Percentiles rank a stretch among this genome's conserved stretches.
These are phyloP conservation scores for Spergularia bocconei DNA, from an alignment of 148 eudicot species.

Conservation along the genomic window DNA sequence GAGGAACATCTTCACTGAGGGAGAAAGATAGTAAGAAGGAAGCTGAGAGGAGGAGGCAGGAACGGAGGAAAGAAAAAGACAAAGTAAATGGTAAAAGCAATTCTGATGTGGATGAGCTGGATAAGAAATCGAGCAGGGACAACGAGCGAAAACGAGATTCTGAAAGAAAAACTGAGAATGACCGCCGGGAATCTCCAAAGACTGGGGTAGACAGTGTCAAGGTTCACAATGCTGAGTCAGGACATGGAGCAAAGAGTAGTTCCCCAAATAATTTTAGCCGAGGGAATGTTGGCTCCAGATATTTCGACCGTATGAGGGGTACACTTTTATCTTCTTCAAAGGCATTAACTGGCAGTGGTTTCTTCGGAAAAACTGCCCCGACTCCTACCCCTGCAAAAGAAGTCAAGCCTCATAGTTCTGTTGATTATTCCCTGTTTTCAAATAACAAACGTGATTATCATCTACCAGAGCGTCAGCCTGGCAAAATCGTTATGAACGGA, in stretches of 20 bases:
- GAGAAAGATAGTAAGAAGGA: conserved; percentile 71
- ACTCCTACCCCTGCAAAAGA: conserved; percentile 51
- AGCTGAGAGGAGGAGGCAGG: conserved; percentile 74
- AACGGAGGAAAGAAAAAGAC: conserved; percentile 78
- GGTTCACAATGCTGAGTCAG: conserved; percentile 39
- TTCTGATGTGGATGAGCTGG: conserved; percentile 87
- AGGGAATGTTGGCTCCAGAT: conserved; percentile 76
- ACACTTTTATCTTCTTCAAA: conserved; percentile 80
- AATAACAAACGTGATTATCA: conserved; percentile 50
- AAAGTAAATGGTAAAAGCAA: conserved; percentile 90
- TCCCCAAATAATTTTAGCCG: conserved; percentile 44
- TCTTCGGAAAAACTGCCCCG: conserved; percentile 65
- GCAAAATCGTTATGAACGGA: conserved; percentile 41
- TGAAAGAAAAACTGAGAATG: conserved; percentile 59
- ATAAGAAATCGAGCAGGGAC: conserved; percentile 65
- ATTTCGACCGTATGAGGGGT: conserved; percentile 86
- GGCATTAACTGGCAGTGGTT: conserved; percentile 77
- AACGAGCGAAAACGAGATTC: conserved; percentile 50
- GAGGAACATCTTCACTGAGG: conserved; percentile 46
- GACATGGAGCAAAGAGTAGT: conserved; percentile 50
- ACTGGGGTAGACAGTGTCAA: conserved; percentile 43
- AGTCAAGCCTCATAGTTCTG: conserved; percentile 45
- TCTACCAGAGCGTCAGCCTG: conserved; percentile 41
- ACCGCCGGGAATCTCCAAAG: conserved; percentile 56
- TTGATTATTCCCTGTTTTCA: conserved; percentile 45